Base-by-base conservation (phyloP, 2,329 filamentous ascomycete genomes). In the Epichloe scottii region DNA sequence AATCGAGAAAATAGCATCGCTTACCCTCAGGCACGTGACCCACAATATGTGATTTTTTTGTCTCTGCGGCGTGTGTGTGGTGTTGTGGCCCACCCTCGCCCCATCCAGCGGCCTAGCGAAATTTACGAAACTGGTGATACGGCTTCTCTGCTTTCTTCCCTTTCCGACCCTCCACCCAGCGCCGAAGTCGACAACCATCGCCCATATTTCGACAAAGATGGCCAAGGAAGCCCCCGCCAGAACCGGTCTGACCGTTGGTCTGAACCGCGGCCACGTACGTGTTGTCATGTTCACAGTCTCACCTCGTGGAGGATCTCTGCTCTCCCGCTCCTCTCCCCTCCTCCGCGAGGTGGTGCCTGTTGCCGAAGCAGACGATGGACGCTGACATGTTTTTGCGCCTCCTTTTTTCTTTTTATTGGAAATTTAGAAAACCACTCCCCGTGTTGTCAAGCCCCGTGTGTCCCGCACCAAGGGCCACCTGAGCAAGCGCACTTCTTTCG, bases 401-500 rank as follows among this genome's bases (percentile, higher is more conserved):
- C 57, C 59, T 66, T 62, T 38, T 15, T 12, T 30, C 5, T 47
- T 33, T 30, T 8, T 46, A 19, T 26, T 4, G 30, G 19, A n/a
- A 73, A 72, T 51, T 14, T 74, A 90, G 85, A 90, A 90, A 82
- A 89, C 86, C 74, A 89, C 86, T 63, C 70, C 82, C 64, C 82
- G 88, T 69, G 84, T 85, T 67, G 72, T 75, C 71, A 90, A 89
- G 79, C 81, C 81, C 67, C 82, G 85, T 66, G 81, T 90, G 66
- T 87, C 84, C 68, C 79, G 85, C 65, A 90, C 84, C 78, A 97
- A 96, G 83, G 93, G 93, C 65, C 87, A 93, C 76, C 78, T 95
- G 69, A 94, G 87, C 79, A 95, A 95, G 85, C 85, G 90, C 68
- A 97, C 93, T 65, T 84, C 87, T 66, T 97, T 98, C 77, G 91